These are phyloP conservation scores for Dendrobium nobile DNA, from an alignment of 106 monocot genomes.

Conservation along the genomic window DNA sequence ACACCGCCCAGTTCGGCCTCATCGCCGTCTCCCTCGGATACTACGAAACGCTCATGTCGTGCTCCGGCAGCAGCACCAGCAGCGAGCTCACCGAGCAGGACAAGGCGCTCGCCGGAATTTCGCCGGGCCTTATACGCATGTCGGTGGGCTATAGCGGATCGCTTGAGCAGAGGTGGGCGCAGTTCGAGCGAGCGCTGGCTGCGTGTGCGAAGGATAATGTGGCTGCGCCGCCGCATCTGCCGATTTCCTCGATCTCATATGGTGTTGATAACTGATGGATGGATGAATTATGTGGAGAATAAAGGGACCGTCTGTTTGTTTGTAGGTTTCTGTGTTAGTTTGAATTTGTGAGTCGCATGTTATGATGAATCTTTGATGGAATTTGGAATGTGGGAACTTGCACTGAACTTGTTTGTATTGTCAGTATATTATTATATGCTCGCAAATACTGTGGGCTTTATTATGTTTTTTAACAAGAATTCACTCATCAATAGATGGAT, in stretches of 20 bases:
- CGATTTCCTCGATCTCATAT: neutral
- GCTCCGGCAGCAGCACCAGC: conserved; percentile 93
- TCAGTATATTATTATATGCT: no score
- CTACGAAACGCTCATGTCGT: conserved; percentile 97
- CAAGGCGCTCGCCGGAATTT: conserved; percentile 63
- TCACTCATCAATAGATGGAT: no score
- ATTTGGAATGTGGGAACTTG: no score
- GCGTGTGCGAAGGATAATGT: neutral
- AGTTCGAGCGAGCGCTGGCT: conserved; percentile 75
- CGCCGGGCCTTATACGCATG: conserved; percentile 79
- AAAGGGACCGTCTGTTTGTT: no score
- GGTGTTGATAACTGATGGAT: neutral
- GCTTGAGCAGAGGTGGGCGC: conserved; percentile 84
- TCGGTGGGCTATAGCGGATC: conserved; percentile 88
- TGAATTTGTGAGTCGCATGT: no score
- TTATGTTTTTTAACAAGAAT: no score
- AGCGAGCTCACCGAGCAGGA: conserved; percentile 78
- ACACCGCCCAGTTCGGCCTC: conserved; percentile 83
- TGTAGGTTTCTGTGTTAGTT: no score
- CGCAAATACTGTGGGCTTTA: no score
- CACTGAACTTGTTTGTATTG: no score
- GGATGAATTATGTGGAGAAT: no score
- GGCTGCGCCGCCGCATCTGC: neutral
- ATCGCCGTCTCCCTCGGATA: conserved; percentile 97
- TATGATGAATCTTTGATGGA: no score